phyloP scores from a whole-genome alignment of 148 eudicot genomes.

The Pouteria glomerata region DNA sequence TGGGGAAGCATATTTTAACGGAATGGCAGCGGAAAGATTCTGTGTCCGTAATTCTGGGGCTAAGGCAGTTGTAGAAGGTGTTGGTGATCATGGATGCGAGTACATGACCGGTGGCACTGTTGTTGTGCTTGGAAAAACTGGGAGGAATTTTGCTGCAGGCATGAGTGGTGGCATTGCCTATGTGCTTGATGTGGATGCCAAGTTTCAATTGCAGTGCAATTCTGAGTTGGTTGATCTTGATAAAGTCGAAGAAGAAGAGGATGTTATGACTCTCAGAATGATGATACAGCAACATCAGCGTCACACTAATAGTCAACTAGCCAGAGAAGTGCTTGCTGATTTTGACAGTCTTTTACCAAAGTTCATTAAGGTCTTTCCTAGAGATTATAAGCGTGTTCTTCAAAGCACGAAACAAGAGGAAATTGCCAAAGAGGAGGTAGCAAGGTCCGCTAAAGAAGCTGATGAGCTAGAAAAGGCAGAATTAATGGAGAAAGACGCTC shows the following conservation, averaged over 20 bases:
- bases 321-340: conserved; percentile 72
- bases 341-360: conserved; percentile 69
- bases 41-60: conserved; percentile 97
- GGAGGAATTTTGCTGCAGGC: conserved; percentile 98
- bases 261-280: conserved; percentile 74
- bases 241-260: conserved; percentile 89
- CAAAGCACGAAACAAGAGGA: conserved; percentile 62
- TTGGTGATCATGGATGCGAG: conserved; percentile 99
- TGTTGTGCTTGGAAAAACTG: conserved; percentile 86
- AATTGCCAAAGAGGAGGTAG: conserved; percentile 47
- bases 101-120: conserved; percentile 99
- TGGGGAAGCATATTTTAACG: conserved; percentile 96
- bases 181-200: conserved; percentile 71
- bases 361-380: conserved; percentile 91
- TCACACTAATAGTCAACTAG: conserved; percentile 78
- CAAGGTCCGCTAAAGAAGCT: conserved; percentile 38
- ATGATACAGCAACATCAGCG: conserved; percentile 99
- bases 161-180: conserved; percentile 98
- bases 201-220: conserved; percentile 67
- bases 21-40: conserved; percentile 99
- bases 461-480: conserved; percentile 62
- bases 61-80: conserved; percentile 95
- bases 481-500: conserved; percentile 70
- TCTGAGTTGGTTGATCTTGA: conserved; percentile 93
- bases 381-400: conserved; percentile 87